Evolutionary conservation across 1,284 basidiomycete species (phyloP), one percentile per base, ranked within the genome.

Genomic region (Rhodotorula sp.): DNA sequence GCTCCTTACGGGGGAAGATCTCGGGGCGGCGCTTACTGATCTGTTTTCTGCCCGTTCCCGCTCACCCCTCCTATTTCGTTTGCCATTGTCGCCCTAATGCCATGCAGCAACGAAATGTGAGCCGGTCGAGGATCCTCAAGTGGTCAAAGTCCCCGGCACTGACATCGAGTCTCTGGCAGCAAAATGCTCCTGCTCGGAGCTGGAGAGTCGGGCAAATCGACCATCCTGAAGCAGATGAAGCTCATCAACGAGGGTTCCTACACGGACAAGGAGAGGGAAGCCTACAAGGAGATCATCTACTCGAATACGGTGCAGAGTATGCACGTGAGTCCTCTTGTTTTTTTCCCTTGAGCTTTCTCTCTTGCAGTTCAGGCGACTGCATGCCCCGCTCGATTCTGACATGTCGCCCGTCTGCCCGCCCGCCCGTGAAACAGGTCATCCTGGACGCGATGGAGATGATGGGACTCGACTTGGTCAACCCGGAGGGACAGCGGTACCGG

Each of bases 261-360:
- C 85, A 92, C 91, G 74, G 88, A 90, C 70, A 88, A 89, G 77
- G 95, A 99, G 83, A 86, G 95, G 62, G 92, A 95, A 76, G 92
- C 90, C 55, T 97, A 97, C 87, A 93, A 93, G 82, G 95, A 97
- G 83, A 97, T 97, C 79, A 97, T 99, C 80, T 97, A 88, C 79
- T 94, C 92, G 61, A 97, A 97, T 82, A 97, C 94, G 16, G 73
- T 78, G 16, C 78, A 79, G 66, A 77, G 76, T 26, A 79, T 79
- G 78, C 74, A 75, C 59, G 78, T 79, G 55, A 60, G 73, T 74
- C 26, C 19, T 18, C 28, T n/a, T 4, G 26, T 2, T 31, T 4
- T 21, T 2, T 31, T 23, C n/a, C 2, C 55, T 12, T 5, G 19
- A 19, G 5, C 28, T 47, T 21, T 26, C 45, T 31, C 47, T 31